A percentile compares a stretch with the other conserved stretches of the same genome.
phyloP scores from a whole-genome alignment of 179 eudicot species.

The Spergularia azorica region DNA sequence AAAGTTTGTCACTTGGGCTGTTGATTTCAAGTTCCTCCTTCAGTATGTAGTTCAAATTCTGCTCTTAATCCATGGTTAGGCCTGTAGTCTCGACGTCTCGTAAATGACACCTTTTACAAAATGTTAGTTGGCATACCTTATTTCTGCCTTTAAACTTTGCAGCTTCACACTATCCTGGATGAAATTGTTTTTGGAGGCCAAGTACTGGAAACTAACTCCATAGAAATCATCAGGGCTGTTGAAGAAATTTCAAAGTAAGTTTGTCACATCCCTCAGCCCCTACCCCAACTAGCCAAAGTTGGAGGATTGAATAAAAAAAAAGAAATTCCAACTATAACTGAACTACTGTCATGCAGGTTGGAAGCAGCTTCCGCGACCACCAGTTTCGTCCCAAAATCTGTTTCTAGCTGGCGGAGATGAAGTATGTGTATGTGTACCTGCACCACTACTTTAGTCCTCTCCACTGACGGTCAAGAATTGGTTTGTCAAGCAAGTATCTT shows the following conservation, averaged over 20 bases:
- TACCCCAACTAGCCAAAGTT: not conserved
- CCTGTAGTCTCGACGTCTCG: too few species aligned
- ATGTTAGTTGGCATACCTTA: not conserved
- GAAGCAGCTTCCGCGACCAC: constrained; percentile 51
- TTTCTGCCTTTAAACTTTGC: constrained; percentile 25
- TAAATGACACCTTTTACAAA: not conserved
- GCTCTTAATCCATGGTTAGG: not conserved
- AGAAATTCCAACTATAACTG: too few species aligned
- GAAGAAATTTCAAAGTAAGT: constrained; percentile 65
- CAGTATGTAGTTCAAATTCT: too few species aligned
- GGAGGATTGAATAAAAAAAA: not conserved
- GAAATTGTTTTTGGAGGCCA: constrained; percentile 92
- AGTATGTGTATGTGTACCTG: not conserved
- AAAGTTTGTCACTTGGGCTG: too few species aligned
- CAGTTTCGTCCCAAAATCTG: constrained; percentile 60
- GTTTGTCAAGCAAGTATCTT: not conserved
- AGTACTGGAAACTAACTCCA: constrained; percentile 80
- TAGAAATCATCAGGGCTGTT: constrained; percentile 70
- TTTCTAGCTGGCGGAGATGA: constrained; percentile 68
- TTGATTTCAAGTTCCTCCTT: too few species aligned
- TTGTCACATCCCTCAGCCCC: not conserved
- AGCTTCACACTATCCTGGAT: constrained; percentile 83
- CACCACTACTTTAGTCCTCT: not conserved
- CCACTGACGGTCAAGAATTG: not conserved
- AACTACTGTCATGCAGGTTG: constrained; percentile 46